Conservation (phyloP, 805 yeast genomes). For the Candida montana region DNA sequence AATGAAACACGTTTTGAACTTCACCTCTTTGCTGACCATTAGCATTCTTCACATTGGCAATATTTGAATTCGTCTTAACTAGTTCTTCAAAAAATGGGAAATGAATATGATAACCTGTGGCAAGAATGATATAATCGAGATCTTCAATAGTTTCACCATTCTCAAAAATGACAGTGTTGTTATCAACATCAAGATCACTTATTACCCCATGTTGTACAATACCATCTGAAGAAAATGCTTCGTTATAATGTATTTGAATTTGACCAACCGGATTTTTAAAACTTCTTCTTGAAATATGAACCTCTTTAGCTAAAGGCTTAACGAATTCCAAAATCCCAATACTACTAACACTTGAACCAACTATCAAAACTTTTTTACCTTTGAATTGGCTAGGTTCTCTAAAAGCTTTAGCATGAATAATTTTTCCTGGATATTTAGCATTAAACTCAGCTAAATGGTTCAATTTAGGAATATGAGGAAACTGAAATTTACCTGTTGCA, state of each 20-base stretch:
- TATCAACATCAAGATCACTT: slow-evolving; percentile 5
- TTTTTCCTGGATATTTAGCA: slow-evolving; percentile 32
- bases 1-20: slow-evolving; percentile 29
- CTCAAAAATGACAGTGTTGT: slow-evolving; percentile 8
- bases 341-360: slow-evolving; percentile 38
- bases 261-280: neutral
- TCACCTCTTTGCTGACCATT: slow-evolving; percentile 16
- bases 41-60: slow-evolving; percentile 13
- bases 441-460: slow-evolving; percentile 40
- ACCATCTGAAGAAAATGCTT: slow-evolving; percentile 7
- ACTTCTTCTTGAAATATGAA: slow-evolving; percentile 12
- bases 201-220: slow-evolving; percentile 10
- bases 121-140: slow-evolving; percentile 30
- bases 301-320: slow-evolving; percentile 14
- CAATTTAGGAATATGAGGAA: slow-evolving; percentile 46
- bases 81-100: slow-evolving; percentile 29
- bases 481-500: slow-evolving; percentile 51
- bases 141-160: slow-evolving; percentile 25
- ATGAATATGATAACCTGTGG: slow-evolving; percentile 39
- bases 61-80: slow-evolving; percentile 11
- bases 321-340: slow-evolving; percentile 35
- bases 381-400: slow-evolving; percentile 31
- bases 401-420: slow-evolving; percentile 29
- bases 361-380: slow-evolving; percentile 33
- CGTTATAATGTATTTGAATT: slow-evolving; percentile 1